A percentile compares a stretch with the other conserved stretches of the same genome.
These are phyloP conservation scores for Beauveria sp. DNA, from an alignment of 2,329 filamentous ascomycete species.

Conservation along the genomic window DNA sequence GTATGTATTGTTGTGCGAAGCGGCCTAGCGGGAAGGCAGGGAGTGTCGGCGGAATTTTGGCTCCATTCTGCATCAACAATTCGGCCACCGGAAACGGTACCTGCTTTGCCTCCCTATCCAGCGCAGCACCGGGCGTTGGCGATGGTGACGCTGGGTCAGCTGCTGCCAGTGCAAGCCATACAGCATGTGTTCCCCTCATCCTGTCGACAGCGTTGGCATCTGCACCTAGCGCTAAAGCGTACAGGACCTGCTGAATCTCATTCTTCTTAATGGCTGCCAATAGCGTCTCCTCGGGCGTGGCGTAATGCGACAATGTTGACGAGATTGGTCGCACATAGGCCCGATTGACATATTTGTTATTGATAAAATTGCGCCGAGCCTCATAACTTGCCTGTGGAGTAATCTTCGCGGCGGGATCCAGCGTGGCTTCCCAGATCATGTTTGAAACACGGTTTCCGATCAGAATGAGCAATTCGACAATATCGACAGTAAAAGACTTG, in stretches of 20 bases:
- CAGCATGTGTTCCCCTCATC: constrained; percentile 77
- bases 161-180: constrained; percentile 86
- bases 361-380: constrained; percentile 90
- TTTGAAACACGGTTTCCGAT: constrained; percentile 94
- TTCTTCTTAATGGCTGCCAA: constrained; percentile 93
- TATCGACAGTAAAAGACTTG: constrained; percentile 92
- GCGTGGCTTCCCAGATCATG: constrained; percentile 86
- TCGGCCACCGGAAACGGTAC: constrained; percentile 84
- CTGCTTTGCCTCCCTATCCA: constrained; percentile 41
- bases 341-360: constrained; percentile 83
- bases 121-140: constrained; percentile 35
- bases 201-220: constrained; percentile 83
- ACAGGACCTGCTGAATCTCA: constrained; percentile 87
- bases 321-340: constrained; percentile 75
- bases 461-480: constrained; percentile 84
- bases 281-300: constrained; percentile 77
- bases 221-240: constrained; percentile 76
- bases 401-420: constrained; percentile 70
- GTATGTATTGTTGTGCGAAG: constrained; percentile 75
- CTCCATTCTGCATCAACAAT: constrained; percentile 86
- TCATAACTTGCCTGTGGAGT: constrained; percentile 73
- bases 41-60: constrained; percentile 67
- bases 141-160: constrained; percentile 80
- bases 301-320: constrained; percentile 65
- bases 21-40: constrained; percentile 79